Evolutionary conservation across 1,139 yeast species (phyloP), one percentile per base, ranked within the genome.

Genomic region (Blastobotrys niveus): DNA sequence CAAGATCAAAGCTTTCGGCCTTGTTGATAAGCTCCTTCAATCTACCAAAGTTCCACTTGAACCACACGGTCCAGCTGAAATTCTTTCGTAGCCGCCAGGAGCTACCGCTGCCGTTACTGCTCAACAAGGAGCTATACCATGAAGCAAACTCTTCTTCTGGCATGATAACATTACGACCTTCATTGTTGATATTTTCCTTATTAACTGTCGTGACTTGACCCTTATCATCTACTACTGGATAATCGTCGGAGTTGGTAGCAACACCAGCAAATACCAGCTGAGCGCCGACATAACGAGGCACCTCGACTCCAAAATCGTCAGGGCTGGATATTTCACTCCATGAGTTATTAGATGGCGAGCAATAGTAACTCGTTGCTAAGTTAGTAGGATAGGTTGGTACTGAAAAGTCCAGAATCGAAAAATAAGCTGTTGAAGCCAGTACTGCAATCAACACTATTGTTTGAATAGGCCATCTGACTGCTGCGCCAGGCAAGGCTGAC

Each of bases 381-480:
- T 56, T 47, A 33, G 53, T 48, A 17, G 50, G 52, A 40, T 52
- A 56, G 21, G 55, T 55, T 18, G 82, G 79, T 47, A 84, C 72
- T 57, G 86, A 85, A 53, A 84, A 82, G 60, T 86, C 95, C 33
- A 88, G 82, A 18, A 87, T 78, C 15, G 91, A 77, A 55, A 87
- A 74, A 64, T 87, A 91, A 10, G 93, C 87, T 46, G 84, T 70
- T 8, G 95, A 82, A 2, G 95, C 94, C 48, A 86, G 66, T 46
- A 87, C 67, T 24, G 93, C 75, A 15, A 89, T 77, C 51, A 79
- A 61, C 42, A 88, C 79, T 48, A 91, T 80, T 48, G 89, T 77
- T 64, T 91, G 98, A 55, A 91, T 87, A 27, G 99, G 99, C 58
- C 82, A 77, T 53, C 77, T 79, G 18, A 96, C 94, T 40, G 91